Percentiles rank a stretch among this genome's conserved stretches.
Evolutionary conservation across 768 basidiomycete species (phyloP).

Genomic region (Russula earlei): DNA sequence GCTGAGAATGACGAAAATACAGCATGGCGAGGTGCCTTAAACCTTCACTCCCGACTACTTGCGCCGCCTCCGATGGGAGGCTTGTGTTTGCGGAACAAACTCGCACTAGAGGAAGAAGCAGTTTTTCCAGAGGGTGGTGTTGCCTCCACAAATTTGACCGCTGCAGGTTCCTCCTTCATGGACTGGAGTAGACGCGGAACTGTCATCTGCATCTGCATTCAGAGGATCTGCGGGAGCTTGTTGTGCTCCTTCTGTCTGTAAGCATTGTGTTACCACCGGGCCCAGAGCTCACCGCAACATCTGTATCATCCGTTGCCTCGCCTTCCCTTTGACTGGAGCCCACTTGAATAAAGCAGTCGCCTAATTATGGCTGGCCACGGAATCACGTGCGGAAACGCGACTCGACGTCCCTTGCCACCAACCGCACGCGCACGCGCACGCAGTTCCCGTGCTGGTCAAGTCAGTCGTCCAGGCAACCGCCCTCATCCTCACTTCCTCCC

Average conservation of each 20-base stretch:
- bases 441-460: no score
- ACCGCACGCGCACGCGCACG: no score
- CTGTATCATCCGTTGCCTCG: not conserved
- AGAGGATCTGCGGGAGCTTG: not conserved
- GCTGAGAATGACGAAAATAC: not conserved
- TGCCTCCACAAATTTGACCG: slow-evolving; percentile 9
- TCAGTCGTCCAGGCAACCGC: no score
- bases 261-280: not conserved
- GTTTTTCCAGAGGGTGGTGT: not conserved
- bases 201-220: not conserved
- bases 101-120: not conserved
- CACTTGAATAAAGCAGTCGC: slow-evolving; percentile 13
- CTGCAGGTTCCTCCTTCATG: slow-evolving; percentile 7
- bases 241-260: not conserved
- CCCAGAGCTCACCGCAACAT: not conserved
- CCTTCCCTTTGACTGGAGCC: slow-evolving; percentile 17
- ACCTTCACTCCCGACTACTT: slow-evolving; percentile 13
- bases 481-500: no score
- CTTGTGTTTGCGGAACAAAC: slow-evolving; percentile 18
- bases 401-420: no score
- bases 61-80: slow-evolving; percentile 9
- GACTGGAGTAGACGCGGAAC: not conserved
- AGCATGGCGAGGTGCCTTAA: not conserved
- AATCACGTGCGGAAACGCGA: no score
- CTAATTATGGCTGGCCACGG: not conserved